Evolutionary conservation across 1,139 yeast genomes (phyloP).

Genomic region (Candida sp.): DNA sequence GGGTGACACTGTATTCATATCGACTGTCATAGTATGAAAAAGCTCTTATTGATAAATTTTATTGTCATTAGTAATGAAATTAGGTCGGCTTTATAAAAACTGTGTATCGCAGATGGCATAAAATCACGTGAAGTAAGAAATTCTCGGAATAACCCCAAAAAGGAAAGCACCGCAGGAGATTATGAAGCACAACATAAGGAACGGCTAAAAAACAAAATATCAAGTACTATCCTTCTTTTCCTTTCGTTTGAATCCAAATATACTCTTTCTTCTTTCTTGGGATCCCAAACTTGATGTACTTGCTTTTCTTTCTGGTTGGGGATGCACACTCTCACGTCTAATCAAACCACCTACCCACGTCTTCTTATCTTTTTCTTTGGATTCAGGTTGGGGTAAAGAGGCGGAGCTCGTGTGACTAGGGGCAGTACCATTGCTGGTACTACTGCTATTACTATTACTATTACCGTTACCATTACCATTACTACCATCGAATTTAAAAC

Average conservation of each 20-base stretch:
- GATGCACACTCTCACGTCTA: slow-evolving; percentile 28
- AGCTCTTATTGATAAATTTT: not conserved
- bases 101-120: not conserved
- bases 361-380: slow-evolving; percentile 23
- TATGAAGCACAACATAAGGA: too few species aligned
- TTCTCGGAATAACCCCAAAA: not conserved
- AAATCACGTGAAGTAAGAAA: slow-evolving; percentile 1
- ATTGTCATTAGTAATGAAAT: not conserved
- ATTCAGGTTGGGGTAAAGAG: slow-evolving; percentile 2
- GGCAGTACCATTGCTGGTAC: slow-evolving; percentile 3
- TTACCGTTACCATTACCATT: slow-evolving; percentile 4
- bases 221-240: slow-evolving; percentile 1
- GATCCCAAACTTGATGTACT: slow-evolving; percentile 7
- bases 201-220: too few species aligned
- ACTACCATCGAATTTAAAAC: slow-evolving; percentile 9
- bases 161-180: too few species aligned
- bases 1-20: slow-evolving; percentile 26
- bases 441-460: slow-evolving; percentile 5
- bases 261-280: slow-evolving; percentile 25
- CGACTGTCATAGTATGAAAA: not conserved
- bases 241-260: slow-evolving; percentile 40
- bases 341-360: slow-evolving; percentile 44
- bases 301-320: slow-evolving; percentile 8
- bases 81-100: not conserved
- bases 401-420: slow-evolving; percentile 1